Percentiles rank a stretch among this genome's conserved stretches.
phyloP scores from a whole-genome alignment of 2,329 filamentous ascomycete species.

The Nemania diffusa region DNA sequence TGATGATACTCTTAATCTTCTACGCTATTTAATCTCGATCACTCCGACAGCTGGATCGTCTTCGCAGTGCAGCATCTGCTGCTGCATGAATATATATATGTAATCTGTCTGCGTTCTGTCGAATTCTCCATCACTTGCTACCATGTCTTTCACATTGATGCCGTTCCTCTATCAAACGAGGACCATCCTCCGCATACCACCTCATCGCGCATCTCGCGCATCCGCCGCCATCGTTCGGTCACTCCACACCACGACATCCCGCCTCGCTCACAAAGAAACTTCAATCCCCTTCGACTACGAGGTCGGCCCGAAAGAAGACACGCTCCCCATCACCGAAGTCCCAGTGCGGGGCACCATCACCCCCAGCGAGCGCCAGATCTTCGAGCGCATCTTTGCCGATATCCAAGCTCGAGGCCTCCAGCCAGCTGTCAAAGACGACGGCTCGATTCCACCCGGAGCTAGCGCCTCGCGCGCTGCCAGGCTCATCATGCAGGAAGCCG shows the following conservation, averaged over 20 bases:
- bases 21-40: no score
- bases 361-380: conserved; percentile 60
- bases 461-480: conserved; percentile 39
- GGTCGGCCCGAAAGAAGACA: conserved; percentile 40
- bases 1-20: no score
- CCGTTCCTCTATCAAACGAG: conserved; percentile 79
- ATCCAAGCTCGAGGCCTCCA: conserved; percentile 58
- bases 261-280: conserved; percentile 18
- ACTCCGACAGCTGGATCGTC: no score
- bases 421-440: conserved; percentile 32
- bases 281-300: conserved; percentile 66
- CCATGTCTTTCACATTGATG: conserved; percentile 63
- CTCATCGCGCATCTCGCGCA: conserved; percentile 46
- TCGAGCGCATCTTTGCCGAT: conserved; percentile 67
- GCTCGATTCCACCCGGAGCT: conserved; percentile 6
- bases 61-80: no score
- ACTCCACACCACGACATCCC: conserved; percentile 39
- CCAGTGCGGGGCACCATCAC: conserved; percentile 63
- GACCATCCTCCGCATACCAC: conserved; percentile 61
- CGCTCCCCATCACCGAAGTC: conserved; percentile 32
- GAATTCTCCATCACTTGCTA: background rate
- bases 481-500: conserved; percentile 47
- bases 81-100: no score
- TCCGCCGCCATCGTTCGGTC: conserved; percentile 40
- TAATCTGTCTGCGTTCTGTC: no score